Evolutionary conservation across 805 yeast species (phyloP), one percentile per base, ranked within the genome.

Genomic region (Wickerhamomyces subpelliculosus): DNA sequence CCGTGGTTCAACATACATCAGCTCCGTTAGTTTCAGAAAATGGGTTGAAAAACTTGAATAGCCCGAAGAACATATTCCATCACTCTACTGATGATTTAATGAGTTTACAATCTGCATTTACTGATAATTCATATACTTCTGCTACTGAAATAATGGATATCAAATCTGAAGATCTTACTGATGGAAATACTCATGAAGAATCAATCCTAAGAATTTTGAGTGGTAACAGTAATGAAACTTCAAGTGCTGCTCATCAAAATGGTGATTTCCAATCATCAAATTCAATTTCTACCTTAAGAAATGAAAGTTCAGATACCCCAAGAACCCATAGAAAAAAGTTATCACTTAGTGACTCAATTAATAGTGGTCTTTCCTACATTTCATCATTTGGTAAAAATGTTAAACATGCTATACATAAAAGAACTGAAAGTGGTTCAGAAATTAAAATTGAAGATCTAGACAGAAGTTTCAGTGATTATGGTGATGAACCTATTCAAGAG

Each of bases 311-410:
- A 4, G 20, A 32, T 2, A 16, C 21, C 19, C 20, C 29, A 27
- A 39, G 32, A 23, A 25, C 40, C 8, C 52, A 46, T 23, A 42
- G 36, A 34, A 51, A 48, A 40, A 44, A 47, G 25, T 13, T 40
- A 8, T 50, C 55, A 11, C 8, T 53, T 6, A 42, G 49, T 32
- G 49, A 46, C 4, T 50, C 56, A 1, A 48, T 51, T 26, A 44
- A 36, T 17, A 35, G 29, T 16, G 45, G 42, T 7, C 21, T 43
- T 8, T 45, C 49, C 1, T 44, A 41, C 20, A 40, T 49, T 9
- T 40, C 51, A 3, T 41, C 51, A 4, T 26, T 36, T 31, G 35
- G 39, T 10, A 36, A 26, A 36, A 23, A 23, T 29, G 31, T 36
- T 7, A 30, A 25, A 24, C 20, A 28, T 32, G 35, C 22, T 23